phyloP scores from a whole-genome alignment of 2,329 filamentous ascomycete genomes.

The Chaetomiaceae sp. region DNA sequence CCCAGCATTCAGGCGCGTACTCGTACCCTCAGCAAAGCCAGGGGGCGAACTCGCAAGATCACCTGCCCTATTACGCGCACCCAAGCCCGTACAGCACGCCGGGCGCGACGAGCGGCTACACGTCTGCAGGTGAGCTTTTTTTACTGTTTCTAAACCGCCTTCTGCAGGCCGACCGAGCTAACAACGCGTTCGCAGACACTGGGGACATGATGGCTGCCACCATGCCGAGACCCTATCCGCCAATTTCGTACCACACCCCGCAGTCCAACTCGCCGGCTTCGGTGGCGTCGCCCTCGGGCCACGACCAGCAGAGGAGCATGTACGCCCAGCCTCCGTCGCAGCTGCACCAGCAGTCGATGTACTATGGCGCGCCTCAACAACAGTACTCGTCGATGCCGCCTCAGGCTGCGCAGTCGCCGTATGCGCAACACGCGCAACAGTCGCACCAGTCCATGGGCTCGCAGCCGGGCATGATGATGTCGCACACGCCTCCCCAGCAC shows the following conservation, averaged over 20 bases:
- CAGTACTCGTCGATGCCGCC: conserved; percentile 64
- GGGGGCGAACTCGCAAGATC: conserved; percentile 59
- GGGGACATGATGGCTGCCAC: conserved; percentile 64
- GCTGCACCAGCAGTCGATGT: conserved; percentile 76
- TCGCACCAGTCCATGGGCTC: conserved; percentile 58
- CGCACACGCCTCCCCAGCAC: conserved; percentile 53
- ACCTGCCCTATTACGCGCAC: conserved; percentile 66
- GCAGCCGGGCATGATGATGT: conserved; percentile 64
- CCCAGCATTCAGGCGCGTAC: conserved; percentile 60
- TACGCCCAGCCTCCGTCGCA: conserved; percentile 77
- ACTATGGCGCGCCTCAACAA: conserved; percentile 57
- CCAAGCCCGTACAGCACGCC: conserved; percentile 79
- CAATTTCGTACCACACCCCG: conserved; percentile 86
- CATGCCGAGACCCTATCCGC: conserved; percentile 78
- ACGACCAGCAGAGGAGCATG: conserved; percentile 84
- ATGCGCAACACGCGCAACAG: conserved; percentile 55
- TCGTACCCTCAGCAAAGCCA: conserved; percentile 67
- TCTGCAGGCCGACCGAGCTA: conserved; percentile 4
- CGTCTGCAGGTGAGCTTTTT: conserved; percentile 69
- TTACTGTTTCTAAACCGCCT: background rate
- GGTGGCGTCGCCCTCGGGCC: conserved; percentile 80
- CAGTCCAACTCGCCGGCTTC: conserved; percentile 94
- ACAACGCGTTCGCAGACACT: conserved; percentile 41
- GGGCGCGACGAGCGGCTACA: conserved; percentile 77
- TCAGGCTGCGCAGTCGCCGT: conserved; percentile 57